Evolutionary conservation across 352 stramenopile genomes (phyloP), one percentile per base, ranked within the genome.

Genomic region (Phytophthora sp.): DNA sequence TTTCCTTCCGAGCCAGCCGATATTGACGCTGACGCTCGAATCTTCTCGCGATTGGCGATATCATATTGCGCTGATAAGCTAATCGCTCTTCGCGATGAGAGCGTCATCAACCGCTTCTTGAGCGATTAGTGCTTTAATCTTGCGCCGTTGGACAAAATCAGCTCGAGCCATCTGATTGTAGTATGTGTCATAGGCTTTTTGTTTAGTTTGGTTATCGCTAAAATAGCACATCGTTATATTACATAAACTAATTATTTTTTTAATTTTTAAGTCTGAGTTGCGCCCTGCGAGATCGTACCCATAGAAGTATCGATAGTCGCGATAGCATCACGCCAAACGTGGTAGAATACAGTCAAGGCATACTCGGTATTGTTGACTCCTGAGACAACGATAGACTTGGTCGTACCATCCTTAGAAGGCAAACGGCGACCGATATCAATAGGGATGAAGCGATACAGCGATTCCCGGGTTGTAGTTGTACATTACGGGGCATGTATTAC

Each of bases 391-490:
- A 72, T 68, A 39, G 23, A 41, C 39, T 72, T 72, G 21, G 34
- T 52, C 8, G 63, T 51, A 43, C 63, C 63, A 55, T 72, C 63
- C 35, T 72, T 56, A 18, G 21, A 51, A 9, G 56, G 63, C 18
- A 72, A 35, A 45, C 56, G 63, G 37, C 63, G 63, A 37, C 63
- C 63, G 41, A 72, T 67, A 68, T 68, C 63, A 45, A 72, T 45
- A 51, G 63, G 30, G 15, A 72, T 45, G 39, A 72, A 67, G 34
- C 56, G 43, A 28, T 72, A 67, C 1, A 67, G 45, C 0, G 56
- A 67, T 27, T 67, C 63, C 63, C 63, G n/a, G n/a, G n/a, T n/a
- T n/a, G n/a, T n/a, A n/a, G n/a, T 58, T 65, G 13, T 37, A 65
- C 0, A 65, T 5, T 17, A 58, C 23, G 17, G 56, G 45, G 15